These are phyloP conservation scores for Zymoseptoria passerinii DNA, from an alignment of 2,329 filamentous ascomycete genomes.

Conservation along the genomic window DNA sequence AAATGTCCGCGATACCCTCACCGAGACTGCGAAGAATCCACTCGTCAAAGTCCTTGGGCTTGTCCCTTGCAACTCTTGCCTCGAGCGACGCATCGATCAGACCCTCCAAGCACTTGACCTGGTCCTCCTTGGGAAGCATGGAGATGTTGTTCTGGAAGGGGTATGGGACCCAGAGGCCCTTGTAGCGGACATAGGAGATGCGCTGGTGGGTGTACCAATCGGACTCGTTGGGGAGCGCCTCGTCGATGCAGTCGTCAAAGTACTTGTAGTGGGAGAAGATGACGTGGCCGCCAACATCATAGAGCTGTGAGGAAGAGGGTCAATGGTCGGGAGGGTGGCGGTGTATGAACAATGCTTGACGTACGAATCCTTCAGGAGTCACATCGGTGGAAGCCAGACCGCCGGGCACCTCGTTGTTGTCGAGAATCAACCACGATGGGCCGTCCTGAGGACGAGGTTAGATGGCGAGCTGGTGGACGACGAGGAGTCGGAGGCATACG, in stretches of 20 bases:
- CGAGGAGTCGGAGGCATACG: conserved; percentile 45
- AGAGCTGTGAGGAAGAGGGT: conserved; percentile 54
- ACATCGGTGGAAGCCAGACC: conserved; percentile 93
- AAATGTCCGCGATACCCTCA: conserved; percentile 79
- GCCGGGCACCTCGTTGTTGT: conserved; percentile 83
- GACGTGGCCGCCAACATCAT: conserved; percentile 96
- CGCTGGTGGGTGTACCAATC: conserved; percentile 99
- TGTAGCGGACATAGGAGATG: conserved; percentile 98
- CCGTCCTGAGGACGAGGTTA: conserved; percentile 54
- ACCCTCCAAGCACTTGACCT: conserved; percentile 87
- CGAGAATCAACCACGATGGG: conserved; percentile 92
- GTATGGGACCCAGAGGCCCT: conserved; percentile 93
- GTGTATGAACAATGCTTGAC: conserved; percentile 35
- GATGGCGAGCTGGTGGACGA: background rate
- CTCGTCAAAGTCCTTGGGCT: conserved; percentile 96
- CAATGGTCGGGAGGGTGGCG: conserved; percentile 4
- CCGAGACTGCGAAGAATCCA: conserved; percentile 95
- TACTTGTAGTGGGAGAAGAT: conserved; percentile 99
- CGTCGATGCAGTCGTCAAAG: conserved; percentile 97
- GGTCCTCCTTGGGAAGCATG: conserved; percentile 93
- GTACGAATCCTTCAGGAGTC: conserved; percentile 92
- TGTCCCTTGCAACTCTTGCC: conserved; percentile 75
- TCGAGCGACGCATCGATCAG: conserved; percentile 92
- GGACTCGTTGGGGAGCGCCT: conserved; percentile 84
- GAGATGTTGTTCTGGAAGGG: conserved; percentile 99